phyloP scores from a whole-genome alignment of 352 stramenopile species.

The Thalassiosira sp. region DNA sequence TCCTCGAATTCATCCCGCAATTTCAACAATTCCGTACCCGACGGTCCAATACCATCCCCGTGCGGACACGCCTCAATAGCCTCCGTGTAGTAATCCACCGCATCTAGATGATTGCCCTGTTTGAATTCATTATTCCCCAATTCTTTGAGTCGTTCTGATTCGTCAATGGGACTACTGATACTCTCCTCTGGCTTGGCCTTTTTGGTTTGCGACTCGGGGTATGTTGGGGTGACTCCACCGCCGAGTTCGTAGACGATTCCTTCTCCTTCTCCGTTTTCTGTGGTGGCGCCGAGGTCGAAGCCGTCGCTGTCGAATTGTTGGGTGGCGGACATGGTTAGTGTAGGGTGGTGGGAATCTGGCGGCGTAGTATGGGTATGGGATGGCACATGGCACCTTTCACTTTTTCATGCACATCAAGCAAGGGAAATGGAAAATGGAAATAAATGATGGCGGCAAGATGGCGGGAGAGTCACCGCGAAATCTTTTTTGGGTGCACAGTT shows the following conservation, averaged over 20 bases:
- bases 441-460: no score
- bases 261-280: background rate
- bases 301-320: slow-evolving; percentile 63
- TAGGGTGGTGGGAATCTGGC: background rate
- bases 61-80: slow-evolving; percentile 71
- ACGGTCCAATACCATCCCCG: slow-evolving; percentile 37
- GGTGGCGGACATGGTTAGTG: background rate
- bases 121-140: slow-evolving; percentile 73
- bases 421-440: no score
- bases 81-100: slow-evolving; percentile 74
- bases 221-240: slow-evolving; percentile 44
- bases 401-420: no score
- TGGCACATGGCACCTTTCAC: no score
- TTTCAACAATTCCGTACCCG: slow-evolving; percentile 54
- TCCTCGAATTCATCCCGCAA: slow-evolving; percentile 56
- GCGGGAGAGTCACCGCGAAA: no score
- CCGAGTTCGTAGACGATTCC: slow-evolving; percentile 74
- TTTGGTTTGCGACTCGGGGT: background rate
- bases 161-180: slow-evolving; percentile 16
- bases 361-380: no score
- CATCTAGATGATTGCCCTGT: slow-evolving; percentile 64
- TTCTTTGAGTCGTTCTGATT: slow-evolving; percentile 66
- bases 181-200: slow-evolving; percentile 10
- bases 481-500: no score
- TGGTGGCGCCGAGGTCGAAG: slow-evolving; percentile 67